A percentile compares a stretch with the other conserved stretches of the same genome.
These are phyloP conservation scores for Combretum micranthum DNA, from an alignment of 345 rosid species.

Conservation along the genomic window DNA sequence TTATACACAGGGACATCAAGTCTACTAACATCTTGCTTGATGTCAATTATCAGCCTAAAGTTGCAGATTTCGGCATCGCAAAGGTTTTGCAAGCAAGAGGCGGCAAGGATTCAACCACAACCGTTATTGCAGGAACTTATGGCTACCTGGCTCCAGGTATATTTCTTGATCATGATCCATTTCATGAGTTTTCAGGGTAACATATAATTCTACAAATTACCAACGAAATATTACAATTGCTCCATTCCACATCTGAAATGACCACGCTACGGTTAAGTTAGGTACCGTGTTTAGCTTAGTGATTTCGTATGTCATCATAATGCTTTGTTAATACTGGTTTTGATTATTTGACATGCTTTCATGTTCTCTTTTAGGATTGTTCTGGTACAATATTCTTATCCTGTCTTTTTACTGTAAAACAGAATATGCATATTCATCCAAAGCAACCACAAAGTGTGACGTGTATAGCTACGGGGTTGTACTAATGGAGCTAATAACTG, in stretches of 20 bases:
- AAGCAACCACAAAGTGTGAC: constrained; percentile 86
- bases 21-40: constrained; percentile 81
- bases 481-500: constrained; percentile 80
- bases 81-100: constrained; percentile 84
- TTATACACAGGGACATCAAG: constrained; percentile 91
- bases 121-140: constrained; percentile 83
- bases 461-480: constrained; percentile 93
- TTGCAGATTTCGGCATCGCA: constrained; percentile 95
- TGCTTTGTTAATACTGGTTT: too few species aligned
- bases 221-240: too few species aligned
- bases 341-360: too few species aligned
- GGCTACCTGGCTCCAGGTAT: constrained; percentile 91
- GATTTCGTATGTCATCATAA: too few species aligned
- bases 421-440: constrained; percentile 82
- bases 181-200: too few species aligned
- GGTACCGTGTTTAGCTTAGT: too few species aligned
- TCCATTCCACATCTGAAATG: too few species aligned
- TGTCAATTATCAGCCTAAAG: constrained; percentile 66
- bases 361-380: too few species aligned
- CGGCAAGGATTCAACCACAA: constrained; percentile 75
- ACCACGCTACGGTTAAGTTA: too few species aligned
- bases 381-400: not conserved
- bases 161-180: constrained; percentile 6
- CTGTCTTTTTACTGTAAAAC: constrained; percentile 15
- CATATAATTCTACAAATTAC: too few species aligned